These are phyloP conservation scores for Fusarium tricinctum DNA, from an alignment of 2,329 filamentous ascomycete genomes.

Conservation along the genomic window DNA sequence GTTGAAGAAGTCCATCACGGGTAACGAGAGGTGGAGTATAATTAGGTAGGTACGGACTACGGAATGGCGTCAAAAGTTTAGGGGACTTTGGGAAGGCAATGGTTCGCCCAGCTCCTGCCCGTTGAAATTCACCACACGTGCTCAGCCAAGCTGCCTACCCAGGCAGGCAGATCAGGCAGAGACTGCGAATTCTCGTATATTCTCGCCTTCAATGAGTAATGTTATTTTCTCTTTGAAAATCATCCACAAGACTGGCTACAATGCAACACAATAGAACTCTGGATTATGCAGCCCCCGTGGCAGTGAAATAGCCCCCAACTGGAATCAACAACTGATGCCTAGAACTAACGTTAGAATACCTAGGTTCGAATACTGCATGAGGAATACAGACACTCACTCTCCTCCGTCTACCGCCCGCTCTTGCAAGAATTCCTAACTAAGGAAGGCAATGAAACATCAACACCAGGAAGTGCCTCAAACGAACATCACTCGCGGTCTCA, in stretches of 20 bases:
- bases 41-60: neutral
- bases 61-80: slow-evolving; percentile 34
- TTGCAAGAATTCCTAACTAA: slow-evolving; percentile 6
- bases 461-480: neutral
- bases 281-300: slow-evolving; percentile 9
- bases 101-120: slow-evolving; percentile 35
- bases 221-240: slow-evolving; percentile 1
- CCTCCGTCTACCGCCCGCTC: slow-evolving; percentile 1
- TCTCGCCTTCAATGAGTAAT: slow-evolving; percentile 19
- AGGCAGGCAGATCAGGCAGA: slow-evolving; percentile 48
- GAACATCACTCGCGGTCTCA: slow-evolving; percentile 33
- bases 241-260: neutral
- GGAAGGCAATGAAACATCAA: neutral
- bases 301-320: slow-evolving; percentile 13
- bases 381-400: neutral
- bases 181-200: slow-evolving; percentile 23
- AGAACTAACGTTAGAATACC: neutral
- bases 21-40: slow-evolving; percentile 7
- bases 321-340: slow-evolving; percentile 28
- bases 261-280: slow-evolving; percentile 26
- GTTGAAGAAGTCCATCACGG: slow-evolving; percentile 2
- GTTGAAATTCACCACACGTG: neutral
- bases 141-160: neutral
- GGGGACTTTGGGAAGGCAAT: slow-evolving; percentile 44
- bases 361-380: neutral